A percentile compares a stretch with the other conserved stretches of the same genome.
These are phyloP conservation scores for Lactarius quietus DNA, from an alignment of 768 basidiomycete species.

Conservation along the genomic window DNA sequence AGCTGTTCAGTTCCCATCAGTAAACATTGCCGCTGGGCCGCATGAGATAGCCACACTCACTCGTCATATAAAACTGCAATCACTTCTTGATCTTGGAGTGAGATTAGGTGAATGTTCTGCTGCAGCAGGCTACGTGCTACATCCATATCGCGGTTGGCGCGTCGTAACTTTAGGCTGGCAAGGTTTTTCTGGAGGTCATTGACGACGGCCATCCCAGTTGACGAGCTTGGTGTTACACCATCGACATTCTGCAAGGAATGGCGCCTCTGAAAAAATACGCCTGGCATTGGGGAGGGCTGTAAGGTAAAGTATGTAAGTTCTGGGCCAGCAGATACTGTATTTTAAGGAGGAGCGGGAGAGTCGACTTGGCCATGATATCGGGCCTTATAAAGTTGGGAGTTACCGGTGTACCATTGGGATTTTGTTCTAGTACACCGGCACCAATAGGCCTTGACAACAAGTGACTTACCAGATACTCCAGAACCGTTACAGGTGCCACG, in stretches of 20 bases:
- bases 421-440: neutral
- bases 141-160: neutral
- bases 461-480: neutral
- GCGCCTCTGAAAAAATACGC: neutral
- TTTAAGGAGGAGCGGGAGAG: neutral
- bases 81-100: neutral
- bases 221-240: neutral
- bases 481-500: neutral
- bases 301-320: neutral
- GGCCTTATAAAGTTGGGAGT: neutral
- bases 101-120: neutral
- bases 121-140: neutral
- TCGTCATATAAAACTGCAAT: neutral
- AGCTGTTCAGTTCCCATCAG: neutral
- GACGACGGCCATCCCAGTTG: neutral
- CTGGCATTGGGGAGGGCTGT: neutral
- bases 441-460: neutral
- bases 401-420: neutral
- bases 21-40: neutral
- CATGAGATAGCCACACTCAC: neutral
- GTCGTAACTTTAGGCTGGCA: neutral
- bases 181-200: neutral
- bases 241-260: neutral
- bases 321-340: neutral
- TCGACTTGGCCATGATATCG: neutral